Conservation (phyloP, 2,329 filamentous ascomycete genomes). For the Lecanicillium sp. region DNA sequence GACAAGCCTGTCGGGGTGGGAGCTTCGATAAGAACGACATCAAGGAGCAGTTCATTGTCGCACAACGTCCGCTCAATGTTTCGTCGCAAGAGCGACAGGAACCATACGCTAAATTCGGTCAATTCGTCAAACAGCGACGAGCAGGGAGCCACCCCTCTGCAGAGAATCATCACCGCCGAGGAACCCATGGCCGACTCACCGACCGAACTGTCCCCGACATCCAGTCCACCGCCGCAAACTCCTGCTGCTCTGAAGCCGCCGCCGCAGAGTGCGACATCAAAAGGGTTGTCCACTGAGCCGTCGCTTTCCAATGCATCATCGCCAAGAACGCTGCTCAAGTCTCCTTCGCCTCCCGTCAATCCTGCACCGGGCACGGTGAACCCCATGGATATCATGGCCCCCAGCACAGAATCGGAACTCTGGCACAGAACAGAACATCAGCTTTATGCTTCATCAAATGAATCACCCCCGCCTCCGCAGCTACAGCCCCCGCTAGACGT, state of each 20-base stretch:
- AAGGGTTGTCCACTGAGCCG: constrained; percentile 11
- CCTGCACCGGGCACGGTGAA: constrained; percentile 44
- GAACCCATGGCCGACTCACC: constrained; percentile 25
- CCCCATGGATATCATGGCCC: constrained; percentile 48
- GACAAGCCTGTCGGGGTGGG: constrained; percentile 20
- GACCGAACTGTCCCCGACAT: constrained; percentile 21
- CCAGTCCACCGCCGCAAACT: constrained; percentile 3
- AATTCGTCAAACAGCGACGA: constrained; percentile 8
- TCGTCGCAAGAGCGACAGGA: constrained; percentile 28
- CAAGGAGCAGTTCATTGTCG: constrained; percentile 30
- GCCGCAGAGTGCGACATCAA: constrained; percentile 5
- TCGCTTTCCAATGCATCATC: constrained; percentile 17
- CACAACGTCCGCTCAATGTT: constrained; percentile 32
- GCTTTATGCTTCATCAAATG: constrained; percentile 24
- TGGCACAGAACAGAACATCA: constrained; percentile 34
- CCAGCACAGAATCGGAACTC: constrained; percentile 32
- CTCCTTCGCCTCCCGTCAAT: constrained; percentile 26
- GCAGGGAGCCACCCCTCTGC: constrained; percentile 12
- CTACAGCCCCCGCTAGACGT: not conserved
- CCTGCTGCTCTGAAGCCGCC: not conserved
- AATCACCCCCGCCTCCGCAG: constrained; percentile 19
- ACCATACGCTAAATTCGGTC: constrained; percentile 24
- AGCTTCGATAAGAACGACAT: constrained; percentile 22
- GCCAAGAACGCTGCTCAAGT: constrained; percentile 5
- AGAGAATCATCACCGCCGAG: constrained; percentile 14